Conservation (phyloP, 2,329 filamentous ascomycete species). For the Microthyrium microscopicum region DNA sequence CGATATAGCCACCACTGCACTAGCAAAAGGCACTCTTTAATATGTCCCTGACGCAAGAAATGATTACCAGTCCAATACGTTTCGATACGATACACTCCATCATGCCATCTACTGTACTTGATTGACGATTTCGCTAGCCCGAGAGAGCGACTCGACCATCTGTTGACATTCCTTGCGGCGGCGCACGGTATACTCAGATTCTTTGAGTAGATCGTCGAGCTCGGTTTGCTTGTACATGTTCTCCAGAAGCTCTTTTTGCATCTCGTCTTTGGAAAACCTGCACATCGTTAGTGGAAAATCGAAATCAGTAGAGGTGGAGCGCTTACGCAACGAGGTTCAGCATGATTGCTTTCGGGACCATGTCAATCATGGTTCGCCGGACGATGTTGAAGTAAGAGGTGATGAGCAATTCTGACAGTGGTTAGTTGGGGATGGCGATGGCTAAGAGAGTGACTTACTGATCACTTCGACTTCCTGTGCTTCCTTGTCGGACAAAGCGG, state of each 20-base stretch:
- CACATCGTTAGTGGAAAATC: not conserved
- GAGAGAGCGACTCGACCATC: constrained; percentile 87
- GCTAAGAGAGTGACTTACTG: constrained; percentile 45
- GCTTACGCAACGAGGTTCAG: constrained; percentile 85
- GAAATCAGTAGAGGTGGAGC: constrained; percentile 8
- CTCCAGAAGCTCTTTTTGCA: constrained; percentile 92
- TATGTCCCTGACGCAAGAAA: no score
- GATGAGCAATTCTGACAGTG: constrained; percentile 70
- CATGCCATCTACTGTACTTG: constrained; percentile 51
- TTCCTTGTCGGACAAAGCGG: constrained; percentile 85
- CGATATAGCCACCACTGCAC: no score
- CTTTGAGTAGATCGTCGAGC: constrained; percentile 87
- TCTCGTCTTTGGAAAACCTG: constrained; percentile 66
- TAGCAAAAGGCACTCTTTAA: no score
- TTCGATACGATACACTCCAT: no score
- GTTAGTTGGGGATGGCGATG: constrained; percentile 11
- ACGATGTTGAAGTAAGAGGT: constrained; percentile 97
- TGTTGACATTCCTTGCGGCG: constrained; percentile 96
- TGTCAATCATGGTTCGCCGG: constrained; percentile 96
- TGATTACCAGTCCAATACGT: no score
- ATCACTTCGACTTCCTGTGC: constrained; percentile 95
- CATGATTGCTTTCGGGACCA: constrained; percentile 99
- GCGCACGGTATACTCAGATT: constrained; percentile 91
- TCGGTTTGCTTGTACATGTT: constrained; percentile 91
- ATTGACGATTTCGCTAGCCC: constrained; percentile 92